Evolutionary conservation across 148 eudicot genomes (phyloP).

Genomic region (Gaultheria prostrata): DNA sequence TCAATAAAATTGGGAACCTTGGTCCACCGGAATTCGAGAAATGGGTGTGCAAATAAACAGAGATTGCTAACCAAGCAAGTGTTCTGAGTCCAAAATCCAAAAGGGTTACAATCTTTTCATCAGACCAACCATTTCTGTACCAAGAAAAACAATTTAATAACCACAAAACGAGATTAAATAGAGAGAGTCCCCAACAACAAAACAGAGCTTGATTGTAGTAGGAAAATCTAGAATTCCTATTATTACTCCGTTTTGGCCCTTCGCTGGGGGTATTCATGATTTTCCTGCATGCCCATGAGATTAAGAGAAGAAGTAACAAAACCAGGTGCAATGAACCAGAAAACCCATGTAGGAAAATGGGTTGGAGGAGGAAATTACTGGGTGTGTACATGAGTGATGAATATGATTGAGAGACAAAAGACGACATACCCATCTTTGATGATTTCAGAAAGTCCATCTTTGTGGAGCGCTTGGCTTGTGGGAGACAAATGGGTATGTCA

Average conservation of each 20-base stretch:
- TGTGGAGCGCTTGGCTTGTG: neutral
- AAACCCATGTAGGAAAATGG: constrained; percentile 12
- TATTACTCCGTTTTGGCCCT: constrained; percentile 21
- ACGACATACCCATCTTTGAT: neutral
- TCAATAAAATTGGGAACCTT: constrained; percentile 52
- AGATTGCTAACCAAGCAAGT: constrained; percentile 41
- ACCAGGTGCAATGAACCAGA: constrained; percentile 15
- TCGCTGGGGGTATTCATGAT: constrained; percentile 7
- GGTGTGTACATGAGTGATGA: neutral
- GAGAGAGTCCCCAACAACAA: constrained; percentile 32
- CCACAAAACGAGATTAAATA: constrained; percentile 42
- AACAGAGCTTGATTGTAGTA: constrained; percentile 33
- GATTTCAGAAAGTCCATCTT: neutral
- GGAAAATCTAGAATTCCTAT: constrained; percentile 21
- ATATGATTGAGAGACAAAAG: neutral
- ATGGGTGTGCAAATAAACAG: constrained; percentile 37
- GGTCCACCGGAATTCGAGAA: constrained; percentile 25
- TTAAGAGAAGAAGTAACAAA: neutral
- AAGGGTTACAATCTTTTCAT: constrained; percentile 35
- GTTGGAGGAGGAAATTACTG: constrained; percentile 9
- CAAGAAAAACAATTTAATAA: constrained; percentile 43
- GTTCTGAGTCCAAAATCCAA: constrained; percentile 43
- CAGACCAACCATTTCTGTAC: constrained; percentile 57
- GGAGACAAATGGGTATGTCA: neutral
- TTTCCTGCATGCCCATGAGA: constrained; percentile 12